Evolutionary conservation across 2,329 filamentous ascomycete species (phyloP), one percentile per base, ranked within the genome.

Genomic region (Fusarium albidum): DNA sequence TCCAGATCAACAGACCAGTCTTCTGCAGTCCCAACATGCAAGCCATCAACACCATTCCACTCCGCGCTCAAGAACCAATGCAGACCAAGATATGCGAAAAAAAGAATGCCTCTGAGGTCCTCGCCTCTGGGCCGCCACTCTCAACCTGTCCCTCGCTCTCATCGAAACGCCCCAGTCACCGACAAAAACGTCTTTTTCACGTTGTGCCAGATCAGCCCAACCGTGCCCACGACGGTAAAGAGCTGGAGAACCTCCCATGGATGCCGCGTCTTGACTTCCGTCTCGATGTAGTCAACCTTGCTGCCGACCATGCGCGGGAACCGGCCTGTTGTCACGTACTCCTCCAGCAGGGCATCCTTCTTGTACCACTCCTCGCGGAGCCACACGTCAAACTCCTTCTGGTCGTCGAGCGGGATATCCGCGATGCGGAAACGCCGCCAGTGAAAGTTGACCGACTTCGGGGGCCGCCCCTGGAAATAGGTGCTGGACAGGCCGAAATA

Each of bases 401-500:
- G 81, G 63, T 88, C 84, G 27, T 92, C 82, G 9, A 96, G 82
- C 0, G 94, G 94, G 35, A 99, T 96, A 15, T 92, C 86, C 17
- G 83, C 82, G 12, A 97, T 71, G 28, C 84, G 83, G 74, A 96
- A 97, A 9, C 92, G 87, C 46, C 95, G 86, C 92, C 94, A 99
- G 75, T 96, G 90, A 79, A 98, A 93, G 74, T 97, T 98, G 67
- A 98, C 93, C 2, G 92, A 96, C 71, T 93, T 96, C 2, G 94
- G 95, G 1, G 93, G 89, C 1, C 91, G 86, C 11, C 95, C 93
- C 71, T 95, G 86, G 58, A 97, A 88, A 70, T 95, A 96, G 5
- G 92, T 96, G 41, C 92, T 92, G 3, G 85, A 84, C 5, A 99
- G 80, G 0, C 91, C 93, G 73, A 96, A 98, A 67, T 91, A 89